Evolutionary conservation across 805 yeast genomes (phyloP).

Genomic region (Wickerhamomyces canadensis): DNA sequence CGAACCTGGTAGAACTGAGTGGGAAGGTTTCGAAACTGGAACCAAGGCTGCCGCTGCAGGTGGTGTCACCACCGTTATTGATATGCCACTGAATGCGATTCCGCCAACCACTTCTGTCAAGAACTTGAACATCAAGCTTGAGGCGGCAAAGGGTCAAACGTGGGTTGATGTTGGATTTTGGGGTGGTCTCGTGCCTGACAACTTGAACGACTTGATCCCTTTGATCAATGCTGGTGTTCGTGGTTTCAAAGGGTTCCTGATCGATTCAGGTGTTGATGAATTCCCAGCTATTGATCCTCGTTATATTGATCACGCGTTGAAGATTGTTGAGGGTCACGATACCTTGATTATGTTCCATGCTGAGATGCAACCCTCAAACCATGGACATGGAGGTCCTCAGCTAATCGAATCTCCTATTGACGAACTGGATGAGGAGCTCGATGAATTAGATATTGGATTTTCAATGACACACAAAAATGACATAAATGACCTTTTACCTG

Average conservation of each 20-base stretch:
- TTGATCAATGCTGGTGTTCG: constrained; percentile 82
- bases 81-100: constrained; percentile 93
- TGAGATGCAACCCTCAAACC: constrained; percentile 60
- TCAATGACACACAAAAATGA: background rate
- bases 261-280: constrained; percentile 95
- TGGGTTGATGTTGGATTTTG: constrained; percentile 96
- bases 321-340: constrained; percentile 49
- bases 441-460: constrained; percentile 19
- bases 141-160: constrained; percentile 74
- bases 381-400: constrained; percentile 27
- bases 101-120: constrained; percentile 90
- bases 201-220: constrained; percentile 64
- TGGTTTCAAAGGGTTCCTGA: constrained; percentile 89
- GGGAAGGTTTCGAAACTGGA: constrained; percentile 98
- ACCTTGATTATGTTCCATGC: constrained; percentile 91
- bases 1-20: constrained; percentile 97
- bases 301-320: constrained; percentile 66
- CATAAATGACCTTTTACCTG: background rate
- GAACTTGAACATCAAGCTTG: constrained; percentile 67
- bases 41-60: constrained; percentile 93
- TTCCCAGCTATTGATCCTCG: constrained; percentile 73
- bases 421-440: constrained; percentile 18
- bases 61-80: constrained; percentile 93
- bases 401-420: constrained; percentile 3
- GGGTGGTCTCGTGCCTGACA: constrained; percentile 91